Evolutionary conservation across 352 stramenopile genomes (phyloP).

Genomic region (Saprolegnia parasitica): DNA sequence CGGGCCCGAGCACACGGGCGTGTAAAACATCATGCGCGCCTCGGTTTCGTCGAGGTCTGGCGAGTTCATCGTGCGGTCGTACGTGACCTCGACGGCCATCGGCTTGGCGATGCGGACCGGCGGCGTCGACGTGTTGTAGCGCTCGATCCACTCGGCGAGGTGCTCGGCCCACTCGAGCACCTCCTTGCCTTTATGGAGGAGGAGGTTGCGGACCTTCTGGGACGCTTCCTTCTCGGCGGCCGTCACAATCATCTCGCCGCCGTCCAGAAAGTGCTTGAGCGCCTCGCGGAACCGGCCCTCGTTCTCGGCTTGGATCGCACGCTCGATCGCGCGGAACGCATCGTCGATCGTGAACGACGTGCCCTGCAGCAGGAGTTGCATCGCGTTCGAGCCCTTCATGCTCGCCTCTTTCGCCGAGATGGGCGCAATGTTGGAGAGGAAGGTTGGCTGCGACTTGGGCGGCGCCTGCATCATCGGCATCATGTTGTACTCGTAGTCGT

Average conservation of each 20-base stretch:
- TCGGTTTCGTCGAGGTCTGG: conserved; percentile 72
- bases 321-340: conserved; percentile 65
- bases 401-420: conserved; percentile 22
- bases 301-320: conserved; percentile 50
- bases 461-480: background rate
- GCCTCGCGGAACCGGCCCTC: conserved; percentile 70
- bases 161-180: conserved; percentile 79
- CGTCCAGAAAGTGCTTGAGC: conserved; percentile 77
- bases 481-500: conserved; percentile 7
- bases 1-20: conserved; percentile 58
- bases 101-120: conserved; percentile 76
- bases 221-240: conserved; percentile 71
- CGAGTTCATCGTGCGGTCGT: conserved; percentile 68
- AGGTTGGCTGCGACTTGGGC: background rate
- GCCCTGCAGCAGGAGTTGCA: conserved; percentile 2
- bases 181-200: conserved; percentile 81
- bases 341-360: conserved; percentile 55
- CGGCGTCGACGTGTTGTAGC: conserved; percentile 65
- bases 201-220: conserved; percentile 80
- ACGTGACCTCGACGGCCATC: conserved; percentile 59
- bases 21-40: conserved; percentile 73
- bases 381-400: conserved; percentile 12
- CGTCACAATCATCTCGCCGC: conserved; percentile 78
- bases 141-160: conserved; percentile 82
- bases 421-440: conserved; percentile 10